Percentiles rank a stretch among this genome's conserved stretches.
phyloP scores from a whole-genome alignment of 768 basidiomycete species.

The Hygrocybe punicea region DNA sequence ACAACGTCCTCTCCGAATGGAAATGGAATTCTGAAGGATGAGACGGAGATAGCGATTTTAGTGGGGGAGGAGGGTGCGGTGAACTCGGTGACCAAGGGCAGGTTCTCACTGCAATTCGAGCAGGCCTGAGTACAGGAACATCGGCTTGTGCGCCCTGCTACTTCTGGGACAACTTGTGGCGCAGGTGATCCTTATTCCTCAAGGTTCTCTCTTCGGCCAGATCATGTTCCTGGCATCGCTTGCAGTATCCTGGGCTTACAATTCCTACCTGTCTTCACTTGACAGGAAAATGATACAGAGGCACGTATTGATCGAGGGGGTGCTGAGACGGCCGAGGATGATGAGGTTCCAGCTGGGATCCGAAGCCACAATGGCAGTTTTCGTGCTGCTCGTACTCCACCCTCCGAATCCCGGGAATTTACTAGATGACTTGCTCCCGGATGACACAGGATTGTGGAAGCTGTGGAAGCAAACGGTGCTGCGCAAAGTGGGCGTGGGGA shows the following conservation, averaged over 20 bases:
- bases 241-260: conserved; percentile 29
- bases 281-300: conserved; percentile 4
- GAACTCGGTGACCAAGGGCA: conserved; percentile 24
- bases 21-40: conserved; percentile 26
- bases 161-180: conserved; percentile 31
- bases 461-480: neutral
- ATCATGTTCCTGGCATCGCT: conserved; percentile 30
- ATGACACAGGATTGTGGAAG: neutral
- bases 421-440: neutral
- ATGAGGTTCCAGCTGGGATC: neutral
- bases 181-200: conserved; percentile 35
- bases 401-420: neutral
- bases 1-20: conserved; percentile 21
- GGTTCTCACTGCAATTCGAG: conserved; percentile 21
- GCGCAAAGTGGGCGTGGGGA: neutral
- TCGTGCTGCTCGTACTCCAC: neutral
- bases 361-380: conserved; percentile 5
- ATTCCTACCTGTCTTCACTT: conserved; percentile 23
- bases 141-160: conserved; percentile 28
- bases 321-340: conserved; percentile 1
- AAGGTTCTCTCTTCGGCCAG: conserved; percentile 31
- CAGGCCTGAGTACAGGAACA: conserved; percentile 13
- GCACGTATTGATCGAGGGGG: conserved; percentile 1
- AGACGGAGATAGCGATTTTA: conserved; percentile 21
- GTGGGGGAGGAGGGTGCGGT: conserved; percentile 24